These are phyloP conservation scores for Magnusiomyces tetraspermus DNA, from an alignment of 1,139 yeast species.

Conservation along the genomic window DNA sequence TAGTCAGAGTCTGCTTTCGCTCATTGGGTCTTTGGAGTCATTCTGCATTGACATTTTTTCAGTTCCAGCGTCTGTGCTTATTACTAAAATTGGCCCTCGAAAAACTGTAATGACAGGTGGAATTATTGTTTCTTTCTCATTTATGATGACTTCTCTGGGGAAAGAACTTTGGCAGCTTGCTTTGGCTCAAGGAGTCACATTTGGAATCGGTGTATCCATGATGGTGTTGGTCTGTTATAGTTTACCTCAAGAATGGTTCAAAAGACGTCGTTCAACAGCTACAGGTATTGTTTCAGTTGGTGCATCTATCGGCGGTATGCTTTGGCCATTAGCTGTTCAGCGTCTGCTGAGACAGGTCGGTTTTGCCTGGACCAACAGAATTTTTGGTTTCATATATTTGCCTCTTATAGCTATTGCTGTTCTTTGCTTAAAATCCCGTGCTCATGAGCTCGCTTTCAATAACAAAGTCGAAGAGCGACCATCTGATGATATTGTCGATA, in stretches of 20 bases:
- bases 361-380: conserved; percentile 43
- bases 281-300: conserved; percentile 51
- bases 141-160: conserved; percentile 45
- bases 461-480: no score
- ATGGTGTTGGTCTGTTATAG: conserved; percentile 23
- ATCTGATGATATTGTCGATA: conserved; percentile 32
- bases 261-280: conserved; percentile 46
- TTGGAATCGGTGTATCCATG: conserved; percentile 41
- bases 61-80: conserved; percentile 42
- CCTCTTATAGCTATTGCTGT: conserved; percentile 34
- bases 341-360: conserved; percentile 37
- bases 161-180: conserved; percentile 44
- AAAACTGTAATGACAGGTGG: conserved; percentile 37
- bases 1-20: conserved; percentile 37
- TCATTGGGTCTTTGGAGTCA: conserved; percentile 44
- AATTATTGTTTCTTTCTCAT: conserved; percentile 38
- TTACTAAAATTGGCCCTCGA: conserved; percentile 40
- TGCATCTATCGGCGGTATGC: conserved; percentile 54
- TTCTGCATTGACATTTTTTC: conserved; percentile 40
- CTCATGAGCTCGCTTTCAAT: background rate
- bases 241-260: conserved; percentile 41
- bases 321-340: conserved; percentile 40
- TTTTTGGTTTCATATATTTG: conserved; percentile 38
- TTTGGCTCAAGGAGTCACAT: conserved; percentile 43
- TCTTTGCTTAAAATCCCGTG: conserved; percentile 20